phyloP scores from a whole-genome alignment of 2,329 filamentous ascomycete species.

The Cyphellophora attinorum region DNA sequence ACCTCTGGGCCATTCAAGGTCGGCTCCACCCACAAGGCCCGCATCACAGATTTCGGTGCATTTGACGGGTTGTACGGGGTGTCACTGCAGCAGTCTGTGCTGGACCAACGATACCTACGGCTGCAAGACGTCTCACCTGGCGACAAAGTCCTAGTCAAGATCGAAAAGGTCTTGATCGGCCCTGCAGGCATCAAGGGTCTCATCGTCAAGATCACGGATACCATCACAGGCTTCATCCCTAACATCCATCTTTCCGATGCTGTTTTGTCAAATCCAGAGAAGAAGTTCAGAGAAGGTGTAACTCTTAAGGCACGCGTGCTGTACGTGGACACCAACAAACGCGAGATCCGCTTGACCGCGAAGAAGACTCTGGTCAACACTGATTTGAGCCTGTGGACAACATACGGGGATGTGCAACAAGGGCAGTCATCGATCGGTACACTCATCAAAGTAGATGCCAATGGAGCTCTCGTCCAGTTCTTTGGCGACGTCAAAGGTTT shows the following conservation, averaged over 20 bases:
- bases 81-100: slow-evolving; percentile 70
- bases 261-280: slow-evolving; percentile 81
- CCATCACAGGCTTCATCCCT: slow-evolving; percentile 79
- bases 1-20: slow-evolving; percentile 68
- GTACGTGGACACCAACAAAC: slow-evolving; percentile 64
- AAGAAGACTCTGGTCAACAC: slow-evolving; percentile 94
- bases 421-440: slow-evolving; percentile 78
- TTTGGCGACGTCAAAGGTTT: slow-evolving; percentile 78
- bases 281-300: slow-evolving; percentile 84
- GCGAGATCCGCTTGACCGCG: slow-evolving; percentile 74
- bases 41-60: slow-evolving; percentile 77
- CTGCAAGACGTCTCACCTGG: slow-evolving; percentile 82
- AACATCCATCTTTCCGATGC: slow-evolving; percentile 85
- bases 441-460: slow-evolving; percentile 67
- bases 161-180: slow-evolving; percentile 76
- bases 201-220: slow-evolving; percentile 74
- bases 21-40: slow-evolving; percentile 67
- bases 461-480: slow-evolving; percentile 85
- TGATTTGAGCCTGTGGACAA: slow-evolving; percentile 67
- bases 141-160: slow-evolving; percentile 66
- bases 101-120: slow-evolving; percentile 84
- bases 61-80: slow-evolving; percentile 78
- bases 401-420: slow-evolving; percentile 62
- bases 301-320: slow-evolving; percentile 78
- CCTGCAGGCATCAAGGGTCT: slow-evolving; percentile 70